Evolutionary conservation across 345 rosid species (phyloP).

Genomic region (Nephelium lappaceum): DNA sequence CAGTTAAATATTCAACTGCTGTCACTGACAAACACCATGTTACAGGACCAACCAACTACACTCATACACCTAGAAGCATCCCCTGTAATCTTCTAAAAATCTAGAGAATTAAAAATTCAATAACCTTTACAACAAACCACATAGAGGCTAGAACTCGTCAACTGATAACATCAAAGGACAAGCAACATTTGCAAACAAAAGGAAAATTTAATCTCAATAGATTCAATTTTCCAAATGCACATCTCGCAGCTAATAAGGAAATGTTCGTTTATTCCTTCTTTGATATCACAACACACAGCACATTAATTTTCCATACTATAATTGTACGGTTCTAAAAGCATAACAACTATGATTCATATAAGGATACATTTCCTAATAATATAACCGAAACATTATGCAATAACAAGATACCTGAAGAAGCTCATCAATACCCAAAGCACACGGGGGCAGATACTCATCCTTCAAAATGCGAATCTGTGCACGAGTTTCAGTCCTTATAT

Average conservation of each 20-base stretch:
- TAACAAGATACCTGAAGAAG: constrained; percentile 58
- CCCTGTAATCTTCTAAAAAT: neutral
- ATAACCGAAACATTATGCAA: constrained; percentile 1
- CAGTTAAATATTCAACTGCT: neutral
- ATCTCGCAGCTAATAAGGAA: neutral
- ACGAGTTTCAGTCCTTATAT: constrained; percentile 50
- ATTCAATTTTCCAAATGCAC: neutral
- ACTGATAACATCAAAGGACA: neutral
- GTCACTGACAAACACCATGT: neutral
- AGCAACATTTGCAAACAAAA: neutral
- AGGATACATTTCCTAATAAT: constrained; percentile 9
- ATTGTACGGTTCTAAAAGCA: neutral
- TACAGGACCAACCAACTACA: neutral
- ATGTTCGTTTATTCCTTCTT: neutral
- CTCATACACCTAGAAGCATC: neutral
- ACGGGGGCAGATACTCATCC: constrained; percentile 53
- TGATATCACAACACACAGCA: neutral
- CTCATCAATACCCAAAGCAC: constrained; percentile 63
- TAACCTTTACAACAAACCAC: neutral
- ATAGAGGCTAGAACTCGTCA: neutral
- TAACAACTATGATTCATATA: neutral
- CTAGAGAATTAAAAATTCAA: neutral
- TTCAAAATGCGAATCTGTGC: constrained; percentile 64
- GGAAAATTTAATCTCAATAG: neutral
- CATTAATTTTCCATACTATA: neutral